Conservation (phyloP, 495 filamentous ascomycete species). For the Lentithecium fluviatile region DNA sequence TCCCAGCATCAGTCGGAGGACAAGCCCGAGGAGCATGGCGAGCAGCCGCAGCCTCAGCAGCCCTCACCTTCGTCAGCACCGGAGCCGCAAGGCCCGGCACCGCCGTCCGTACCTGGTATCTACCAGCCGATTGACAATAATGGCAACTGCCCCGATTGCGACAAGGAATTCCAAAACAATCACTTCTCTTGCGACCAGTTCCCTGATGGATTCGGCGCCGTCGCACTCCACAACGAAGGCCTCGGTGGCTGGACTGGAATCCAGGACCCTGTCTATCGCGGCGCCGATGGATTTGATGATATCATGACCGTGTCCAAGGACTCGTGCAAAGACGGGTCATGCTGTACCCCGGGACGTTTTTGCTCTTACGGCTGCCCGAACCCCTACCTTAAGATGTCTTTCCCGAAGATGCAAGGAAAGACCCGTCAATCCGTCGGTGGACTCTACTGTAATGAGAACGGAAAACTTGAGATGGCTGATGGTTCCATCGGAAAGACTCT, state of each 20-base stretch:
- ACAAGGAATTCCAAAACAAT: slow-evolving; percentile 74
- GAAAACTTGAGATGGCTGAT: slow-evolving; percentile 78
- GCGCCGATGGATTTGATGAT: slow-evolving; percentile 51
- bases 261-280: slow-evolving; percentile 54
- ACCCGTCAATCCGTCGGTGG: slow-evolving; percentile 89
- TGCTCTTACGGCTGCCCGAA: slow-evolving; percentile 94
- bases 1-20: not conserved
- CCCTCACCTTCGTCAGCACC: not conserved
- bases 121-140: slow-evolving; percentile 1
- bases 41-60: not conserved
- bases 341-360: slow-evolving; percentile 62
- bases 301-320: slow-evolving; percentile 54
- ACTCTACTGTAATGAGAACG: slow-evolving; percentile 68
- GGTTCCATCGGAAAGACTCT: slow-evolving; percentile 60
- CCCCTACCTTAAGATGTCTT: slow-evolving; percentile 92
- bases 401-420: slow-evolving; percentile 75
- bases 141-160: slow-evolving; percentile 47
- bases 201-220: slow-evolving; percentile 80
- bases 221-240: slow-evolving; percentile 65
- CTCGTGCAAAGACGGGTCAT: slow-evolving; percentile 50
- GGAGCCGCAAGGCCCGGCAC: not conserved
- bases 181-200: slow-evolving; percentile 68
- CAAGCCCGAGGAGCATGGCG: not conserved
- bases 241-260: slow-evolving; percentile 80
- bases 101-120: not conserved